phyloP scores from a whole-genome alignment of 306 rosid genomes.

The Prunus kanzakura region DNA sequence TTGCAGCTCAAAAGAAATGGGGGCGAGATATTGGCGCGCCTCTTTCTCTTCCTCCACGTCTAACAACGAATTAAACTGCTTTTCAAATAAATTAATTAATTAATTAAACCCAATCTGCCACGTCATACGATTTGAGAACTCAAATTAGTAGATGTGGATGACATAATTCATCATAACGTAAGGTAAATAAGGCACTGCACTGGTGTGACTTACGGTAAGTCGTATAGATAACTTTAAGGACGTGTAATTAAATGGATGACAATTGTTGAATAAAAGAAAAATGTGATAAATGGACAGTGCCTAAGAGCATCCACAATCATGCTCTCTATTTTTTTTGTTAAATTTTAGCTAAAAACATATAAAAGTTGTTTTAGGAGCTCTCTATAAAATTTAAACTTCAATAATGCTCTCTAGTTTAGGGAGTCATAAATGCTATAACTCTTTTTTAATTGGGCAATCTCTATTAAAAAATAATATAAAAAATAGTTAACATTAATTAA shows the following conservation, averaged over 20 bases:
- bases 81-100: background rate
- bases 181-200: background rate
- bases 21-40: conserved; percentile 65
- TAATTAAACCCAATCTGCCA: background rate
- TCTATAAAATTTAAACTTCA: no score
- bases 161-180: background rate
- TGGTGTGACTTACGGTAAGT: background rate
- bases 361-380: no score
- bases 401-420: no score
- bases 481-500: no score
- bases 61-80: conserved; percentile 10
- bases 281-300: background rate
- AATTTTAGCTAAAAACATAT: no score
- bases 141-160: background rate
- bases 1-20: conserved; percentile 28
- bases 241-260: no score
- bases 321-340: no score
- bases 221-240: no score
- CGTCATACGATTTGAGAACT: background rate
- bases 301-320: background rate
- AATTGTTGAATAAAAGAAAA: no score
- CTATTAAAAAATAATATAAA: no score
- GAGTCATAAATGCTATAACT: no score
- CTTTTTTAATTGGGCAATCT: no score
- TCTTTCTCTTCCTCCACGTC: conserved; percentile 41